Evolutionary conservation across 2,329 filamentous ascomycete species (phyloP).

Genomic region (Elsinoe arachidis): DNA sequence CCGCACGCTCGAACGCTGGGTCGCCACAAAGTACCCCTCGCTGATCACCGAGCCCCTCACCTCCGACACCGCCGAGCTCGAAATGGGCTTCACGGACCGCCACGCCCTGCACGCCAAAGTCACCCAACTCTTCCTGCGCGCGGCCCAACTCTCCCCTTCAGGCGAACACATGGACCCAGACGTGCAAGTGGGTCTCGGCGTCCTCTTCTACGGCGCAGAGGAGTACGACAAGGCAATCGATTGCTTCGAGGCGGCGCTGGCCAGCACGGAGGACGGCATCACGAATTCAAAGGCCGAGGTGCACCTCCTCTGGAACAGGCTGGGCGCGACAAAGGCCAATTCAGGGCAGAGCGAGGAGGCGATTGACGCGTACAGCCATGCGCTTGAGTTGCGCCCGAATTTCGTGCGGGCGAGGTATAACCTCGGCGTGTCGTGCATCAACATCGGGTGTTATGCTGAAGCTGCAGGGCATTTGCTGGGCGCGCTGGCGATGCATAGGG

Average conservation of each 20-base stretch:
- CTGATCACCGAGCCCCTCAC: conserved; percentile 65
- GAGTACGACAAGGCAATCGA: conserved; percentile 98
- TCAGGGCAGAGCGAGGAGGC: conserved; percentile 88
- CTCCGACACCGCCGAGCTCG: conserved; percentile 55
- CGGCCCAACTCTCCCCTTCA: conserved; percentile 82
- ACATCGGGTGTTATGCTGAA: conserved; percentile 90
- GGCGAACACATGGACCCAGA: conserved; percentile 97
- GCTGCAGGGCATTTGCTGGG: conserved; percentile 88
- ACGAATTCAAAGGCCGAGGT: conserved; percentile 79
- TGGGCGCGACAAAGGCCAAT: conserved; percentile 93
- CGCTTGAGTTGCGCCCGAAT: conserved; percentile 81
- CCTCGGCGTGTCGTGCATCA: conserved; percentile 91
- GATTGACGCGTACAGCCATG: conserved; percentile 92
- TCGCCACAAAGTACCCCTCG: conserved; percentile 86
- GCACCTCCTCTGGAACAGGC: conserved; percentile 92
- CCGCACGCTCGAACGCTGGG: conserved; percentile 90
- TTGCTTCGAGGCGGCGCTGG: conserved; percentile 89
- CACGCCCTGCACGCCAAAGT: conserved; percentile 83
- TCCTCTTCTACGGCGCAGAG: conserved; percentile 94
- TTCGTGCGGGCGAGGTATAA: conserved; percentile 97
- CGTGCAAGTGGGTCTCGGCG: conserved; percentile 92
- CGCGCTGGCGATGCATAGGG: conserved; percentile 89
- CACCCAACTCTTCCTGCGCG: conserved; percentile 81
- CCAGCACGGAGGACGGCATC: conserved; percentile 71
- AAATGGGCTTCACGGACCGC: conserved; percentile 90